Evolutionary conservation across 345 rosid species (phyloP), one percentile per base, ranked within the genome.

Genomic region (Linum usitatissimum): DNA sequence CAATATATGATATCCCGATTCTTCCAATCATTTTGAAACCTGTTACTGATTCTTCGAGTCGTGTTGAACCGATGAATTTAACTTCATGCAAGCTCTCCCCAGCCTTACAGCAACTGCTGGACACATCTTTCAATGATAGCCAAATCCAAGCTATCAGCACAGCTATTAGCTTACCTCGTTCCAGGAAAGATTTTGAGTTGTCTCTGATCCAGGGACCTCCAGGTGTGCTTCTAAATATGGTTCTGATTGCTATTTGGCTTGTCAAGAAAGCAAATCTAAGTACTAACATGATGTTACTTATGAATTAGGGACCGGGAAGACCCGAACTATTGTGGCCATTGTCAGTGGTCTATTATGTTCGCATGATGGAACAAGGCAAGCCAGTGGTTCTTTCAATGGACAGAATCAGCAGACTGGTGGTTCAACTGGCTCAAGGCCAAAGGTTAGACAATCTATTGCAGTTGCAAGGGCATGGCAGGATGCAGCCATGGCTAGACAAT

Each of bases 191-290:
- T 54, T 83, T 78, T 80, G 85, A 80, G 64, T 60, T 92, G 67
- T 87, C 97, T 63, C 98, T 92, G 59, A 85, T 92, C 71, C 98
- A 92, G 84, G 98, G 98, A 57, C 98, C 98, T 73, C 98, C 98
- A 81, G 98, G 98, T 89, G 78, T 64, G 66, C 63, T 53, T 49
- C 57, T 53, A 12, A 23, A 54, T 59, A 19, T 20, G 63, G 19
- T 66, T 36, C 59, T 55, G 51, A 12, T 10, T 45, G 13, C 15
- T 45, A 6, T 45, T 45, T 45, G 51, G 51, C 51, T 45, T 45
- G 4, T 12, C 17, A 45, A 45, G 14, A 45, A 45, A 45, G 14
- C 17, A 57, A 30, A 39, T 10, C 30, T 30, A 65, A 60, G 59
- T 51, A 6, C 30, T 30, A 65, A 60, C 63, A 42, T 60, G 3